Evolutionary conservation across 208 protist species (phyloP).

Genomic region (Leishmania aethiopica): DNA sequence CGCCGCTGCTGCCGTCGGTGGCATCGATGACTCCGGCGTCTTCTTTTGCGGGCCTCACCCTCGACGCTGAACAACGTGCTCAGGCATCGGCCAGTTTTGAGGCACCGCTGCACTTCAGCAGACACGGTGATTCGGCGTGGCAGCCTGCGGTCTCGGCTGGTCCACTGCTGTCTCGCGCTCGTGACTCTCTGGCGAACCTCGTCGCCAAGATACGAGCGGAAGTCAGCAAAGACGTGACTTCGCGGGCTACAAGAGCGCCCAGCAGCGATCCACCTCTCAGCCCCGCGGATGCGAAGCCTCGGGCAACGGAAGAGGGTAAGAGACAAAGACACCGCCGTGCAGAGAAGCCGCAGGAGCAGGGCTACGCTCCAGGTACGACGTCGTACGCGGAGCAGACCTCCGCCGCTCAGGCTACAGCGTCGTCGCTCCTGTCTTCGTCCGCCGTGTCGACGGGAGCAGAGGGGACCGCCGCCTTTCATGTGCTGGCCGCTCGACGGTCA

Average conservation of each 20-base stretch:
- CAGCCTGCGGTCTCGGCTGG: neutral
- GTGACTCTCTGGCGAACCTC: conserved; percentile 18
- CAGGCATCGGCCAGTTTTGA: neutral
- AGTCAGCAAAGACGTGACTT: conserved; percentile 10
- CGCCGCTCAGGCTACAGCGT: neutral
- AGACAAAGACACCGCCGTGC: neutral
- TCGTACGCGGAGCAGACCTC: neutral
- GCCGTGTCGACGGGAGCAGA: neutral
- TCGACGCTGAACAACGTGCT: neutral
- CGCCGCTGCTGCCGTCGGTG: conserved; percentile 7
- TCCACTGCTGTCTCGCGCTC: neutral
- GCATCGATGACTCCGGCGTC: neutral
- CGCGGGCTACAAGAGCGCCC: neutral
- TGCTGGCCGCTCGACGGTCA: neutral
- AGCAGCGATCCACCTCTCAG: neutral
- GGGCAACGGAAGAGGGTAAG: neutral
- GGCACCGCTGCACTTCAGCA: neutral
- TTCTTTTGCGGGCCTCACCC: neutral
- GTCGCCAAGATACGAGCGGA: conserved; percentile 29
- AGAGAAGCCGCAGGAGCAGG: neutral
- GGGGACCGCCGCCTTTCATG: neutral
- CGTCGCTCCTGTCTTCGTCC: neutral
- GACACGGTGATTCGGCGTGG: neutral
- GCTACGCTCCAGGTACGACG: neutral
- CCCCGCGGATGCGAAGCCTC: neutral